These are phyloP conservation scores for Cocos nucifera DNA, from an alignment of 176 grass and related monocot species.

Conservation along the genomic window DNA sequence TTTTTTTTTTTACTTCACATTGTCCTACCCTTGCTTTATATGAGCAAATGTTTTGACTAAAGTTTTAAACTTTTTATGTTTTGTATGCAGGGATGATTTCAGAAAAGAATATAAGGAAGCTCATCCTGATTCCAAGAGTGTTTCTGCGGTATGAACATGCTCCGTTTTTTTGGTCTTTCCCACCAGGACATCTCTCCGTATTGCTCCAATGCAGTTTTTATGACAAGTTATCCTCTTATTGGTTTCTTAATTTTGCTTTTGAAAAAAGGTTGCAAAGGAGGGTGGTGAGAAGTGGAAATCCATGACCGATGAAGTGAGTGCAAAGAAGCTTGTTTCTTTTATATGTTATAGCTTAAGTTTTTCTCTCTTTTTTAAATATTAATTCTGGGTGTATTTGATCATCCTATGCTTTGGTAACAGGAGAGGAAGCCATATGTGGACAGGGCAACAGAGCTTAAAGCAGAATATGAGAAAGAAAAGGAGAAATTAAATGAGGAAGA, in stretches of 20 bases:
- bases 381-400: neutral
- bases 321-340: neutral
- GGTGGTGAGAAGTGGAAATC: constrained; percentile 77
- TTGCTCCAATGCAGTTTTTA: too few species aligned
- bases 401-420: constrained; percentile 11
- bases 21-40: neutral
- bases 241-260: neutral
- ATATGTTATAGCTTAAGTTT: neutral
- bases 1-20: neutral
- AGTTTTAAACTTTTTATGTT: neutral
- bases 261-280: constrained; percentile 53
- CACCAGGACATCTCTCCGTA: neutral
- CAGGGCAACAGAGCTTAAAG: constrained; percentile 58
- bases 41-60: too few species aligned
- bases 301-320: constrained; percentile 55
- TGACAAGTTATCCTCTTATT: neutral
- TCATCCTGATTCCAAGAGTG: constrained; percentile 54
- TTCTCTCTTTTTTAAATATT: neutral
- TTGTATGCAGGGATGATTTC: constrained; percentile 51
- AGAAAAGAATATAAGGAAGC: constrained; percentile 70
- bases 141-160: constrained; percentile 12
- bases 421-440: constrained; percentile 78
- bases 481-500: constrained; percentile 30
- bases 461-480: constrained; percentile 26
- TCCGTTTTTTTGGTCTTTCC: neutral